A percentile compares a stretch with the other conserved stretches of the same genome.
phyloP scores from a whole-genome alignment of 306 rosid genomes.

The Nissolia schottii region DNA sequence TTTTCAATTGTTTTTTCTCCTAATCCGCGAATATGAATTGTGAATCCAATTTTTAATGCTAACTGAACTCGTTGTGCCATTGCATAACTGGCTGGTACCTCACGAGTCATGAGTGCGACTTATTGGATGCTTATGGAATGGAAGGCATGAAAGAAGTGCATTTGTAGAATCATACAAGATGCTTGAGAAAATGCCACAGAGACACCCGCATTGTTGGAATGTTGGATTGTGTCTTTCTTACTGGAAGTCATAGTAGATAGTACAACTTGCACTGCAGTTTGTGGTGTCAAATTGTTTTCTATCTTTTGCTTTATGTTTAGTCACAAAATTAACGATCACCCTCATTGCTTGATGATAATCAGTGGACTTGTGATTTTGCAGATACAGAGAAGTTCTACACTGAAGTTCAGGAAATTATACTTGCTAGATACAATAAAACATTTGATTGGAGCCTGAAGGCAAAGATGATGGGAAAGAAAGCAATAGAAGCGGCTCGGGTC shows the following conservation, averaged over 20 bases:
- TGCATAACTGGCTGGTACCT: not conserved
- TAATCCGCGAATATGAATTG: not conserved
- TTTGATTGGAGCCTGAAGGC: conserved; percentile 92
- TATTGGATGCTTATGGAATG: not conserved
- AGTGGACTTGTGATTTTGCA: conserved; percentile 25
- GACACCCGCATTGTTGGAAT: too few species aligned
- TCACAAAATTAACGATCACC: too few species aligned
- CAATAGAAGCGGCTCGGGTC: conserved; percentile 80
- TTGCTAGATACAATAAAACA: conserved; percentile 70
- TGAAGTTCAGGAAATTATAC: conserved; percentile 76
- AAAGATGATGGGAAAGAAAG: conserved; percentile 93
- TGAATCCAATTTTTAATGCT: not conserved
- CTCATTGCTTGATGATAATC: too few species aligned
- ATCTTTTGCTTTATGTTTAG: not conserved
- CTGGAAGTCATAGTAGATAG: not conserved
- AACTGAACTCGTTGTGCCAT: not conserved
- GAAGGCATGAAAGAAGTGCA: not conserved
- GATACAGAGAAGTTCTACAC: conserved; percentile 89
- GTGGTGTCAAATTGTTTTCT: not conserved
- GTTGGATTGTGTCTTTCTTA: too few species aligned
- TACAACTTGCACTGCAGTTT: not conserved
- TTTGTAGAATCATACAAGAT: not conserved
- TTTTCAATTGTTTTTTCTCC: not conserved
- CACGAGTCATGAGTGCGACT: not conserved
- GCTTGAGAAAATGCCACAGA: too few species aligned